Conservation (phyloP, 805 yeast species). For the Wickerhamiella vanderwaltii region DNA sequence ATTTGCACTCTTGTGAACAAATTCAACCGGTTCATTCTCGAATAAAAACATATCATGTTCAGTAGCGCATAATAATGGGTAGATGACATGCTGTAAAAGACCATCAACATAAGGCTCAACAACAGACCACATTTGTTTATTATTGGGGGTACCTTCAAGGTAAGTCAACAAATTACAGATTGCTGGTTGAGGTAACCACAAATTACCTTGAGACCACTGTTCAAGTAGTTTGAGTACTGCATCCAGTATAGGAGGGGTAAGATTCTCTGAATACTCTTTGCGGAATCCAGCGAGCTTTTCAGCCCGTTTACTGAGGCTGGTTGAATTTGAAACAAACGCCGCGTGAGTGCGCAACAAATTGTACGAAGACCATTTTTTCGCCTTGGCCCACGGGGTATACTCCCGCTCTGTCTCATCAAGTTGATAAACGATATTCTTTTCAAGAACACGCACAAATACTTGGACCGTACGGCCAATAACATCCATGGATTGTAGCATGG, state of each 20-base stretch:
- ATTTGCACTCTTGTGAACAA: conserved; percentile 61
- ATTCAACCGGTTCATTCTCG: conserved; percentile 82
- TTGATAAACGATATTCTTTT: conserved; percentile 44
- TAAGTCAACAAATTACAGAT: conserved; percentile 55
- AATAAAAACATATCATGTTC: conserved; percentile 58
- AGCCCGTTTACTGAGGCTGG: conserved; percentile 29
- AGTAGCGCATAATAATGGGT: conserved; percentile 61
- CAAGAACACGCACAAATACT: conserved; percentile 58
- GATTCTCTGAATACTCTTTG: conserved; percentile 39
- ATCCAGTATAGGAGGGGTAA: conserved; percentile 61
- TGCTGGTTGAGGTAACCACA: conserved; percentile 61
- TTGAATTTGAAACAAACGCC: conserved; percentile 40
- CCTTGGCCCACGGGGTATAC: conserved; percentile 52
- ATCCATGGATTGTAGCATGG: conserved; percentile 43
- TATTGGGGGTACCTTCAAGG: conserved; percentile 46
- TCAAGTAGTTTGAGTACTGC: conserved; percentile 56
- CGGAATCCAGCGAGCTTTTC: conserved; percentile 47
- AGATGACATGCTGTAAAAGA: conserved; percentile 58
- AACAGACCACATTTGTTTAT: conserved; percentile 51
- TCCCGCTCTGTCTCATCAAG: conserved; percentile 39
- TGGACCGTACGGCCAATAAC: conserved; percentile 56
- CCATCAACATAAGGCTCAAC: conserved; percentile 54
- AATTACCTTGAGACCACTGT: conserved; percentile 50
- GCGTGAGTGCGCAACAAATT: conserved; percentile 59
- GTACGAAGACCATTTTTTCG: conserved; percentile 82